Evolutionary conservation across 2,329 filamentous ascomycete genomes (phyloP).

Genomic region (Scedosporium minutisporum): DNA sequence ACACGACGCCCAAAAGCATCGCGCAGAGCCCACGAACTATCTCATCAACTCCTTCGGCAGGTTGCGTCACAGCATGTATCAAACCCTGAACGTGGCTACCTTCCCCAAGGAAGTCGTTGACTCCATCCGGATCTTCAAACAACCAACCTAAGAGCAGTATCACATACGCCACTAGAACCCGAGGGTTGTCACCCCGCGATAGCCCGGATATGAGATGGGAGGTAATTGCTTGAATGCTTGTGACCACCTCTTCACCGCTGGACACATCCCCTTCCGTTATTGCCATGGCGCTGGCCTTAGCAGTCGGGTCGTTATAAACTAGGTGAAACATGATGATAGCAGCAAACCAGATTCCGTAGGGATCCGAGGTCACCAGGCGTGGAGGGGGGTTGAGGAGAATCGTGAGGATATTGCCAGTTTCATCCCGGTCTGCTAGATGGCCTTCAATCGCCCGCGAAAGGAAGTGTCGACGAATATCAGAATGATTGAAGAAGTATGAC

Average conservation of each 20-base stretch:
- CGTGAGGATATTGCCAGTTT: constrained; percentile 80
- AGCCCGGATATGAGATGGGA: constrained; percentile 77
- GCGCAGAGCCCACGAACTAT: constrained; percentile 76
- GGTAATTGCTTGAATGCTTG: constrained; percentile 79
- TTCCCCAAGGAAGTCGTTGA: constrained; percentile 87
- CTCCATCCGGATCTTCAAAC: constrained; percentile 82
- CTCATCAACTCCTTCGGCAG: constrained; percentile 43
- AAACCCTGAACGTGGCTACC: constrained; percentile 86
- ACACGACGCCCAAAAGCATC: constrained; percentile 76
- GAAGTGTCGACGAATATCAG: constrained; percentile 76
- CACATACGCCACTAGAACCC: constrained; percentile 73
- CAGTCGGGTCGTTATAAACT: constrained; percentile 67
- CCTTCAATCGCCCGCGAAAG: constrained; percentile 81
- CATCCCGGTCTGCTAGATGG: constrained; percentile 65
- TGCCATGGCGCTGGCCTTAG: constrained; percentile 69
- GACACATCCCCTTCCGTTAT: constrained; percentile 84
- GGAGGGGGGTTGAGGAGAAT: constrained; percentile 61
- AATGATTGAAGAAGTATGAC: constrained; percentile 79
- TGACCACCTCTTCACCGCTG: constrained; percentile 88
- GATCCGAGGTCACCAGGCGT: constrained; percentile 57
- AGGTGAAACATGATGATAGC: constrained; percentile 80
- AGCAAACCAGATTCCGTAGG: constrained; percentile 85
- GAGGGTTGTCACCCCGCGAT: constrained; percentile 65
- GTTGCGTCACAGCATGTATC: constrained; percentile 60
- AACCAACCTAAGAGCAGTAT: constrained; percentile 86